Evolutionary conservation across 805 yeast species (phyloP), one percentile per base, ranked within the genome.

Genomic region (Myxozyma neglecta): DNA sequence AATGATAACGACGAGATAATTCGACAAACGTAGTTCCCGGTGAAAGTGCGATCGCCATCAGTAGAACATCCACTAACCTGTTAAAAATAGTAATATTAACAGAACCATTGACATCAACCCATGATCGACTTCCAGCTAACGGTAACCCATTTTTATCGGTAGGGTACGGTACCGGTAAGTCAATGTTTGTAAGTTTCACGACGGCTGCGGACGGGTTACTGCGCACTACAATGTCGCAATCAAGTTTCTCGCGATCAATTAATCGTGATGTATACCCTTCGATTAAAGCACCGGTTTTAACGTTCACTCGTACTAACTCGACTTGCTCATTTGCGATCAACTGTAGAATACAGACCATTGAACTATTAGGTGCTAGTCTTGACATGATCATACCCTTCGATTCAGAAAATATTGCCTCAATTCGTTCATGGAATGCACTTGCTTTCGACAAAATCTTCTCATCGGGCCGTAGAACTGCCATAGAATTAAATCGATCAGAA

Each of bases 211-310:
- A n/a, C 66, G 68, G 13, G 53, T 45, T 14, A 55, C 44, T 66
- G 55, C 76, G 74, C 24, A 81, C 71, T 24, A 83, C 78, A 29
- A 85, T 83, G 70, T 83, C 96, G 71, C 85, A 87, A 69, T 81
- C 90, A 53, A 83, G 80, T 71, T 79, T 85, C 46, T 80, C 83
- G 65, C 86, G 83, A 63, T 89, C 96, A 45, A 89, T 81, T 18
- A 83, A 77, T 64, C 97, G 81, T 0, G 97, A 88, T 44, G 87
- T 87, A 71, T 91, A 92, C 11, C 89, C 86, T 40, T 80, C 78
- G 55, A 82, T 78, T n/a, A 80, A 71, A 20, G 63, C 58, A 7
- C 72, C 72, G 5, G 61, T 79, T 9, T 80, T 74, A 56, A 81
- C 81, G 67, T 88, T 89, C 24, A 88, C 79, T 49, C 87, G 78